phyloP scores from a whole-genome alignment of 176 grass and related monocot genomes.

The bread wheat (Triticum aestivum) region DNA sequence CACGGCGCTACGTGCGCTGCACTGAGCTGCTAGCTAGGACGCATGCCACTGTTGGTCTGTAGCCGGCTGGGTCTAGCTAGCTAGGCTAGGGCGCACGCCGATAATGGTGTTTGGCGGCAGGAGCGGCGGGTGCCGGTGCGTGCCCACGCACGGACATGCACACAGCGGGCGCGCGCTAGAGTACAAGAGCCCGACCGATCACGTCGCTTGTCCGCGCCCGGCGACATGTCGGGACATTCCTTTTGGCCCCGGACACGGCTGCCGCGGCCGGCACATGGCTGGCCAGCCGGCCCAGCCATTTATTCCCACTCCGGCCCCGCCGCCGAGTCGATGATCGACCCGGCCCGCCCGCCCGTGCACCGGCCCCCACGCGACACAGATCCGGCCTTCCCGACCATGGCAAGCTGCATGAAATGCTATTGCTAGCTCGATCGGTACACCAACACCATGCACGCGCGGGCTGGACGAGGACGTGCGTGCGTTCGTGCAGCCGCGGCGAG shows the following conservation, averaged over 20 bases:
- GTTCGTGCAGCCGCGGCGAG: not conserved
- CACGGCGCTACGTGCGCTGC: not conserved
- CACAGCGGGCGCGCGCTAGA: not conserved
- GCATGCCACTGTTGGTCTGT: not conserved
- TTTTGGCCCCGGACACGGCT: not conserved
- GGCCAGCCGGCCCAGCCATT: not conserved
- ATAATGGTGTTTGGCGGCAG: not conserved
- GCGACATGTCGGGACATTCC: constrained; percentile 53
- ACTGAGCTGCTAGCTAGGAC: not conserved
- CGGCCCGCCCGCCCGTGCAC: not conserved
- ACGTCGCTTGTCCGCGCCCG: constrained; percentile 29
- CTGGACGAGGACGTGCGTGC: not conserved
- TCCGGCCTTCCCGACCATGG: not conserved
- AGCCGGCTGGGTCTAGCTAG: not conserved
- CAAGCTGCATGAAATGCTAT: not conserved
- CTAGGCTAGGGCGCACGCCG: not conserved
- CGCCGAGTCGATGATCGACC: not conserved
- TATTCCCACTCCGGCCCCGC: not conserved
- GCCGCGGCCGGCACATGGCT: constrained; percentile 23
- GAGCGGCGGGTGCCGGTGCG: not conserved
- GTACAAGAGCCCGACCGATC: constrained; percentile 26
- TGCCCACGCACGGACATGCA: not conserved
- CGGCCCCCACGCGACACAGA: not conserved
- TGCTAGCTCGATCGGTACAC: not conserved
- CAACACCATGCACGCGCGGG: not conserved